phyloP scores from a whole-genome alignment of 164 flowering plant species.

The Echeveria elegans region DNA sequence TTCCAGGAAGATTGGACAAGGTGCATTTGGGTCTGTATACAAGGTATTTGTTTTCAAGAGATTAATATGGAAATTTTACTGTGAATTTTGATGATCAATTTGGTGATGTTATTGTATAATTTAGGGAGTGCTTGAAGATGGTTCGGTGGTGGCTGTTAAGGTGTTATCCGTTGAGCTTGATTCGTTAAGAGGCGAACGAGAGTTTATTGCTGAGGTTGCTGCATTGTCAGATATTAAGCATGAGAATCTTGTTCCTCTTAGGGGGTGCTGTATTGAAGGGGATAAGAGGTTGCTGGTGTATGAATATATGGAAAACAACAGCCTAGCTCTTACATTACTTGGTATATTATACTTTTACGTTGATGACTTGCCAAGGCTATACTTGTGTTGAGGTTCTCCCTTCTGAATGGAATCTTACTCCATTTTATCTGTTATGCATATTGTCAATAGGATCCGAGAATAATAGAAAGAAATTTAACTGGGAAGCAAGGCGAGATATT shows the following conservation, averaged over 20 bases:
- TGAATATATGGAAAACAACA: conserved; percentile 54
- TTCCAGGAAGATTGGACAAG: neutral
- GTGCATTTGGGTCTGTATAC: conserved; percentile 8
- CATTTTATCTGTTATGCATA: neutral
- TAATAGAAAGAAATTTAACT: conserved; percentile 30
- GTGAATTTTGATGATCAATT: neutral
- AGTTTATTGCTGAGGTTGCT: conserved; percentile 42
- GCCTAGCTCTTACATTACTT: conserved; percentile 31
- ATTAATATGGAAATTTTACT: neutral
- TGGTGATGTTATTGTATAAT: neutral
- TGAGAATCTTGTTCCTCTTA: conserved; percentile 39
- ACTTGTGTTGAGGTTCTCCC: neutral
- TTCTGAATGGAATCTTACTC: neutral
- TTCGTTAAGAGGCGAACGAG: conserved; percentile 49
- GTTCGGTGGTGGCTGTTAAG: conserved; percentile 38
- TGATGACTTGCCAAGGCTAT: neutral
- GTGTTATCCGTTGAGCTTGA: conserved; percentile 40
- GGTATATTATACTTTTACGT: conserved; percentile 20
- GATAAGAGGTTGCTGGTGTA: conserved; percentile 38
- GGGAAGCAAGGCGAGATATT: conserved; percentile 35
- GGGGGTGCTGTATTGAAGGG: conserved; percentile 45
- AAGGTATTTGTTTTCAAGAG: neutral
- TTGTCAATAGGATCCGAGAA: conserved; percentile 30
- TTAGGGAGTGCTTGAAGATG: conserved; percentile 43
- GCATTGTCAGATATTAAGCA: conserved; percentile 38